Evolutionary conservation across 2,329 filamentous ascomycete genomes (phyloP).

Genomic region (Aspergillus versicolor): DNA sequence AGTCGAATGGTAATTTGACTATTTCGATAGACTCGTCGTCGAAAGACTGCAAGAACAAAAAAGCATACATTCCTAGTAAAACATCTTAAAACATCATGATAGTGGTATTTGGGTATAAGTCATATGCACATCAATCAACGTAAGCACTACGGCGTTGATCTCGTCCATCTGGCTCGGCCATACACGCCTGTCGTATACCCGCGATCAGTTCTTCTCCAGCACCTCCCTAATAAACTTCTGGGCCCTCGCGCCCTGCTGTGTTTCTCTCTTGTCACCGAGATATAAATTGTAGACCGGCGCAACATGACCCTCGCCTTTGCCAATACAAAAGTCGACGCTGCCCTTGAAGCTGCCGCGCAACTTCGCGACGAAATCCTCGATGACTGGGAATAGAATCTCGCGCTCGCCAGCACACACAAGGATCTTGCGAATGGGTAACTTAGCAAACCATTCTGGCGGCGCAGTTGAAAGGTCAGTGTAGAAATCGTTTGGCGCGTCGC

Average conservation of each 20-base stretch:
- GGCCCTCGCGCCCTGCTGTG: conserved; percentile 41
- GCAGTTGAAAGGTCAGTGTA: conserved; percentile 57
- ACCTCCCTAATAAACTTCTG: conserved; percentile 34
- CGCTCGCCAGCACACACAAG: conserved; percentile 55
- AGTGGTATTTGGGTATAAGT: background rate
- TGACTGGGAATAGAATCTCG: conserved; percentile 58
- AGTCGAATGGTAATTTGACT: too few species aligned
- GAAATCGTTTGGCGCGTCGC: conserved; percentile 40
- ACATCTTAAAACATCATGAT: background rate
- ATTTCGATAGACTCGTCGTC: too few species aligned
- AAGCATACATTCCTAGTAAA: too few species aligned
- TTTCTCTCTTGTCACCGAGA: conserved; percentile 35
- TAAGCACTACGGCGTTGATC: background rate
- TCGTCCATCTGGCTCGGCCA: background rate
- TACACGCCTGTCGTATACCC: too few species aligned
- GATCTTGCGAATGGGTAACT: conserved; percentile 49
- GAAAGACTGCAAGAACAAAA: too few species aligned
- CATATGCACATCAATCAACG: background rate
- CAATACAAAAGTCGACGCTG: conserved; percentile 36
- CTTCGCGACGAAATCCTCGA: conserved; percentile 50
- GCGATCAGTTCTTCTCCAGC: conserved; percentile 17
- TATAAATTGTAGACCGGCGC: conserved; percentile 43
- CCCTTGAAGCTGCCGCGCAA: conserved; percentile 38
- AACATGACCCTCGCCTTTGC: conserved; percentile 41
- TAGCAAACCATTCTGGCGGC: conserved; percentile 54